Evolutionary conservation across 805 yeast genomes (phyloP).

Genomic region (Kockiozyma suomiensis): DNA sequence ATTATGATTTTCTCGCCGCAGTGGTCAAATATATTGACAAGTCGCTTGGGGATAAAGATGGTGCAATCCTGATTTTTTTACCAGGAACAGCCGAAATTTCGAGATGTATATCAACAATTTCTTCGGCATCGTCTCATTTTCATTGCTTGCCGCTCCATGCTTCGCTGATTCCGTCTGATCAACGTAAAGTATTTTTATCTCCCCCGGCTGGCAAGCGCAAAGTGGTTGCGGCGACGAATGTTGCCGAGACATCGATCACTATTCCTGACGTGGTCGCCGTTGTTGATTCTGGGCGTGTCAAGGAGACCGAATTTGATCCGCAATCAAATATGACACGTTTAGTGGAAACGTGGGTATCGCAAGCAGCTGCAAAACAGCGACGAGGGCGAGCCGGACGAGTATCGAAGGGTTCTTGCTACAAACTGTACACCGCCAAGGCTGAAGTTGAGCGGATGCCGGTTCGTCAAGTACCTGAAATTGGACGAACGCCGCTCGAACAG

Average conservation of each 20-base stretch:
- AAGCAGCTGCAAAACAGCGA: slow-evolving; percentile 87
- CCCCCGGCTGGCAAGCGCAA: slow-evolving; percentile 65
- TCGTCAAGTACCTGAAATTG: slow-evolving; percentile 87
- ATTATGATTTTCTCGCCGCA: slow-evolving; percentile 68
- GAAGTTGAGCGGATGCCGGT: slow-evolving; percentile 59
- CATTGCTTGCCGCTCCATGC: slow-evolving; percentile 81
- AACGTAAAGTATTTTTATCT: slow-evolving; percentile 66
- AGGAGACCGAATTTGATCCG: slow-evolving; percentile 72
- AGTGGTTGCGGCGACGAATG: slow-evolving; percentile 85
- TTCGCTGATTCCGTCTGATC: slow-evolving; percentile 80
- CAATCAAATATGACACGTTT: slow-evolving; percentile 67
- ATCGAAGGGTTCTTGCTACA: slow-evolving; percentile 76
- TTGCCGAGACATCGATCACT: slow-evolving; percentile 96
- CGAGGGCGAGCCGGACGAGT: slow-evolving; percentile 99
- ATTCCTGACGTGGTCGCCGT: slow-evolving; percentile 94
- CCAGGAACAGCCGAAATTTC: slow-evolving; percentile 92
- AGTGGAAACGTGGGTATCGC: slow-evolving; percentile 82
- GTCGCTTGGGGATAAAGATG: slow-evolving; percentile 45
- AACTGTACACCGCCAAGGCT: slow-evolving; percentile 68
- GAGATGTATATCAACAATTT: slow-evolving; percentile 54
- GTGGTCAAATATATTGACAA: slow-evolving; percentile 58
- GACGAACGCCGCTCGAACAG: slow-evolving; percentile 79
- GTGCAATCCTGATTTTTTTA: slow-evolving; percentile 75
- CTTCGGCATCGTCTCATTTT: slow-evolving; percentile 41
- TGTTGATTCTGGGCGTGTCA: slow-evolving; percentile 83